A percentile compares a stretch with the other conserved stretches of the same genome.
phyloP scores from a whole-genome alignment of 2,329 filamentous ascomycete species.

The Epicoccum nigrum region DNA sequence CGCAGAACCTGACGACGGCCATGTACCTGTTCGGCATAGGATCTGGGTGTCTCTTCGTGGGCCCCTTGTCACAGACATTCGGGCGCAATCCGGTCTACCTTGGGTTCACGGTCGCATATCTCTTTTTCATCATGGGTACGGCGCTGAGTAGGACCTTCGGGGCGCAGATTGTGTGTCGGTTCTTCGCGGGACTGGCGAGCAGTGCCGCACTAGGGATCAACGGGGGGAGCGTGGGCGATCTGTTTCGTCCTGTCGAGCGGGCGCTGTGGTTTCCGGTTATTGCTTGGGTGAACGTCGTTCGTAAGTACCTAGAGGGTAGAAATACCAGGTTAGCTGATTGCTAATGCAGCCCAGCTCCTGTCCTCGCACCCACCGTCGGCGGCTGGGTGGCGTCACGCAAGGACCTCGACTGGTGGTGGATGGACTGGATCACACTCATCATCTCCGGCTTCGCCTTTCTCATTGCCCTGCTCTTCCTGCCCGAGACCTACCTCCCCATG shows the following conservation, averaged over 20 bases:
- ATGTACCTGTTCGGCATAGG: constrained; percentile 17
- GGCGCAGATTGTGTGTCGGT: constrained; percentile 7
- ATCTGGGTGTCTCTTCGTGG: constrained; percentile 10
- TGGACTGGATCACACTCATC: constrained; percentile 12
- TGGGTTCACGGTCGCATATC: neutral
- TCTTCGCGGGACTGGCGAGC: constrained; percentile 11
- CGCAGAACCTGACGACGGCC: constrained; percentile 3
- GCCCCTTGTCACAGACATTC: constrained; percentile 8
- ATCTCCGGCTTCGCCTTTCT: constrained; percentile 14
- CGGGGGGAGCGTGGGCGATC: constrained; percentile 10
- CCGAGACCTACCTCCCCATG: constrained; percentile 57
- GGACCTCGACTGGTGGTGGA: constrained; percentile 10
- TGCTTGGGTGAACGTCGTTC: constrained; percentile 12
- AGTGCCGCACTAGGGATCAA: constrained; percentile 12
- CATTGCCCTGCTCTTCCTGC: constrained; percentile 46
- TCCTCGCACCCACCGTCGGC: constrained; percentile 9
- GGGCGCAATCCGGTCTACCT: constrained; percentile 12
- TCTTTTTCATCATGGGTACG: constrained; percentile 11
- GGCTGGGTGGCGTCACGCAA: constrained; percentile 3
- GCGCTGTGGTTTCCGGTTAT: constrained; percentile 13
- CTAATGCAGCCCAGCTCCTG: constrained; percentile 9
- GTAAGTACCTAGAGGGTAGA: constrained; percentile 1
- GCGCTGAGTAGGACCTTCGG: constrained; percentile 1
- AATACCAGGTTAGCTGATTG: neutral
- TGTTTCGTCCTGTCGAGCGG: constrained; percentile 9